Evolutionary conservation across 2,329 filamentous ascomycete species (phyloP), one percentile per base, ranked within the genome.

Genomic region (Exophiala mesophila): DNA sequence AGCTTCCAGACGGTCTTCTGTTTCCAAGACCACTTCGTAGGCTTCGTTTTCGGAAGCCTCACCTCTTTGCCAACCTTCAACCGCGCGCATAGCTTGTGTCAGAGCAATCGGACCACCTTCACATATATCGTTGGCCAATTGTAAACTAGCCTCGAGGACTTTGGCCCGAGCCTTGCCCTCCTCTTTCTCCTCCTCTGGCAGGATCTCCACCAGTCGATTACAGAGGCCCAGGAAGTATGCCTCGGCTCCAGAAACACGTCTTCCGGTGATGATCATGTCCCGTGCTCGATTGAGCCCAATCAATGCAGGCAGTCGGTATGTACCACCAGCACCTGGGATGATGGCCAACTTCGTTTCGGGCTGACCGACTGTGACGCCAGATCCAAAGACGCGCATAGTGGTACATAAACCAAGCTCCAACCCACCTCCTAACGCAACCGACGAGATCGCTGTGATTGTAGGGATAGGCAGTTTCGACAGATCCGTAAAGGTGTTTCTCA

Each of bases 281-380:
- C 89, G 76, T n/a, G 92, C 92, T 41, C 88, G 80, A 18, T 76
- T 72, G 17, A 84, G 68, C 4, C 92, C 92, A 52, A 98, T 83
- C 15, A 98, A 67, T 6, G 75, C 77, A 1, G 88, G 88, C 1
- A 98, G 79, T 7, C 92, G 82, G 64, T 88, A 87, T 1, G 90
- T 97, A 47, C 90, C 92, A 31, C 92, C 92, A 2, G 90, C 92
- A 45, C 92, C 92, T 3, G 92, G 92, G 52, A 98, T 85, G 61
- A 98, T 98, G 42, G 85, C 92, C 2, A 98, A 76, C 2, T 89
- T 77, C 1, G 92, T 97, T 64, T 98, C 92, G 1, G 92, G 92
- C 4, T 97, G 78, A 0, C 81, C 89, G 41, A 98, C 80, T 17
- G 74, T 70, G 12, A 88, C 85, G 23, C 82, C 85, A 28, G 85